A percentile compares a stretch with the other conserved stretches of the same genome.
These are phyloP conservation scores for Leucocoprinus birnbaumii DNA, from an alignment of 768 basidiomycete species.

Conservation along the genomic window DNA sequence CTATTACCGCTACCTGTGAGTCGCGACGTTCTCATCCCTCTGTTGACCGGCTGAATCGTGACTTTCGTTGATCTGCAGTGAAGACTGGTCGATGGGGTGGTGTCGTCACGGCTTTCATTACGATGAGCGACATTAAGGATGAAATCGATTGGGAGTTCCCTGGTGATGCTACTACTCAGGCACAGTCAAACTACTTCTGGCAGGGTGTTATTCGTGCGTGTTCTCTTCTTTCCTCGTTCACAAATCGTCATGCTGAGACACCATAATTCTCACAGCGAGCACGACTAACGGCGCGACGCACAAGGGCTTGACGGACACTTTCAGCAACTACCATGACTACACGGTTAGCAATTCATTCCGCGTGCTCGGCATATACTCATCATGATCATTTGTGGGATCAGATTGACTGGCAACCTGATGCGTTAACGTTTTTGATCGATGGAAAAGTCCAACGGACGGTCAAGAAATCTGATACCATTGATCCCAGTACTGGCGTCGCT, in stretches of 20 bases:
- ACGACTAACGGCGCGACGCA: slow-evolving; percentile 47
- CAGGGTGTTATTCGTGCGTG: slow-evolving; percentile 63
- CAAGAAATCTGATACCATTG: slow-evolving; percentile 53
- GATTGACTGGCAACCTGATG: slow-evolving; percentile 80
- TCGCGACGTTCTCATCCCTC: background rate
- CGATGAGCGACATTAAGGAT: slow-evolving; percentile 81
- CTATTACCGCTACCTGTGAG: slow-evolving; percentile 60
- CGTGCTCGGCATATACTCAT: background rate
- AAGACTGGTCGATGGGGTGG: slow-evolving; percentile 81
- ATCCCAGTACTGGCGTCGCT: slow-evolving; percentile 46
- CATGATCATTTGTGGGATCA: slow-evolving; percentile 22
- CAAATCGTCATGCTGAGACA: background rate
- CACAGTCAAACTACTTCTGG: slow-evolving; percentile 83
- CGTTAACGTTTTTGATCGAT: slow-evolving; percentile 67
- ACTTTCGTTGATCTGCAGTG: slow-evolving; percentile 34
- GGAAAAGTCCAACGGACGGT: slow-evolving; percentile 69
- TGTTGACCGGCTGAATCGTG: background rate
- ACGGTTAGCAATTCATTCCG: slow-evolving; percentile 43
- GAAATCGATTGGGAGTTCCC: slow-evolving; percentile 91
- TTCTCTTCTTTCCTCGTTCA: background rate
- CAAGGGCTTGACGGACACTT: slow-evolving; percentile 59
- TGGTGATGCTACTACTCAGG: slow-evolving; percentile 56
- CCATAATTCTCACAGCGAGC: slow-evolving; percentile 20
- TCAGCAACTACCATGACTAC: slow-evolving; percentile 69
- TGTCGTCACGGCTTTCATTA: slow-evolving; percentile 82